Base-by-base conservation (phyloP, 306 rosid species). In the Sechiopsis laciniata region DNA sequence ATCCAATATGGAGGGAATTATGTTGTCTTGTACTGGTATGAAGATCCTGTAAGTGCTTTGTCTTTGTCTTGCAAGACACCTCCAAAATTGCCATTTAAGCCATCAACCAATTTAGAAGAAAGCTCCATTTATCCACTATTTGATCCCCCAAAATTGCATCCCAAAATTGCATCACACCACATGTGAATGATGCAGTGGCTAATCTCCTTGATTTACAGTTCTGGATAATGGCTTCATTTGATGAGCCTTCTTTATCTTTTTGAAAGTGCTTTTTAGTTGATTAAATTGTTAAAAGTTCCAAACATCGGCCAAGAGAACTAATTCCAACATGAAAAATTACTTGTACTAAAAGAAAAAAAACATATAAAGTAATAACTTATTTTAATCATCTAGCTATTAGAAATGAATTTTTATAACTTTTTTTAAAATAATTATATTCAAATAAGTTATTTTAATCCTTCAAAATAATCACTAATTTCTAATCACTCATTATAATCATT, bases 51-150 rank as follows among this genome's bases (percentile, higher is more conserved):
- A 68, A 12, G 13, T 69, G 73, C 6, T 8, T 68, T 68, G 73
- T 57, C 20, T 13, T 48, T 20, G 12, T 7, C 73, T 22, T 48
- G 57, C 21, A 69, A 22, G 57, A 24, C 42, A 26, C 14, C 37
- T 69, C 50, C n/a, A n/a, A 50, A 48, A 22, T 7, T 48, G 73
- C 58, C 45, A 48, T 68, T 46, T 48, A 68, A 68, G 20, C 42
- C 73, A 69, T 48, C 42, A 50, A 50, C 3, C 7, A 22, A 35
- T 52, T 19, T 65, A 42, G 48, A 42, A 35, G 51, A 42, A 60
- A 64, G 15, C 71, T 40, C 15, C 8, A 64, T 37, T 64, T 37
- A 37, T 64, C 52, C 52, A 35, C 26, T 37, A n/a, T 37, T 32
- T 40, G 24, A 17, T 37, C 53, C 10, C 50, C 10, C 26, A 17